Evolutionary conservation across 2,329 filamentous ascomycete species (phyloP).

Genomic region (Colletotrichum sp.): DNA sequence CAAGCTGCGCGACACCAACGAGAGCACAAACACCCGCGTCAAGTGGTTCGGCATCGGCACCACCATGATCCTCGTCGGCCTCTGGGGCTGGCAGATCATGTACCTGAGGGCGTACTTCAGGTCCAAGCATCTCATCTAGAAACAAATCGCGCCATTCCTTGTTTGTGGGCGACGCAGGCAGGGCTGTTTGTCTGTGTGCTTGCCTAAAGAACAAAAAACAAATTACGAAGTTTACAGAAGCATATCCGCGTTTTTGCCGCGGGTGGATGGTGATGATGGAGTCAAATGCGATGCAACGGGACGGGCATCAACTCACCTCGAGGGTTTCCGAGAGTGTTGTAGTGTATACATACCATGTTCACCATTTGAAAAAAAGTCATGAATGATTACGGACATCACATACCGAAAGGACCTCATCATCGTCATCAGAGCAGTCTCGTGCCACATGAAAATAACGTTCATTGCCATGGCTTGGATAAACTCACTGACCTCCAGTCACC

Average conservation of each 20-base stretch:
- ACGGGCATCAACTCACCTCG: conserved; percentile 13
- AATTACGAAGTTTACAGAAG: conserved; percentile 2
- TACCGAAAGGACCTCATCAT: not conserved
- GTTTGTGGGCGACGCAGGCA: not conserved
- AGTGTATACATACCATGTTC: conserved; percentile 18
- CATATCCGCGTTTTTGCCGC: not conserved
- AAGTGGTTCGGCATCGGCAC: conserved; percentile 98
- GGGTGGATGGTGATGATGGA: not conserved
- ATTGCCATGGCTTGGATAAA: not conserved
- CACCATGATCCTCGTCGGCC: conserved; percentile 85
- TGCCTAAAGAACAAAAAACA: not conserved
- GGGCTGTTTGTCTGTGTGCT: not conserved
- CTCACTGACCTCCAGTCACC: not conserved
- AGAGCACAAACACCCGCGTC: conserved; percentile 98
- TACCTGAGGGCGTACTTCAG: conserved; percentile 98
- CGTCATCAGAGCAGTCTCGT: not conserved
- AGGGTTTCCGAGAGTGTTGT: conserved; percentile 19
- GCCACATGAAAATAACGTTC: not conserved
- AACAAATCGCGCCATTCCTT: not conserved
- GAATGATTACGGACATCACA: conserved; percentile 19
- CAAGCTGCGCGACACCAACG: conserved; percentile 96
- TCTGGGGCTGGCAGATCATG: conserved; percentile 97
- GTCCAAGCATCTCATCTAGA: conserved; percentile 74
- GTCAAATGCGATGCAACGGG: conserved; percentile 7
- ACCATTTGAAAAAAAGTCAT: conserved; percentile 18